Base-by-base conservation (phyloP, 2,329 filamentous ascomycete species). In the Metarhizium sp. region DNA sequence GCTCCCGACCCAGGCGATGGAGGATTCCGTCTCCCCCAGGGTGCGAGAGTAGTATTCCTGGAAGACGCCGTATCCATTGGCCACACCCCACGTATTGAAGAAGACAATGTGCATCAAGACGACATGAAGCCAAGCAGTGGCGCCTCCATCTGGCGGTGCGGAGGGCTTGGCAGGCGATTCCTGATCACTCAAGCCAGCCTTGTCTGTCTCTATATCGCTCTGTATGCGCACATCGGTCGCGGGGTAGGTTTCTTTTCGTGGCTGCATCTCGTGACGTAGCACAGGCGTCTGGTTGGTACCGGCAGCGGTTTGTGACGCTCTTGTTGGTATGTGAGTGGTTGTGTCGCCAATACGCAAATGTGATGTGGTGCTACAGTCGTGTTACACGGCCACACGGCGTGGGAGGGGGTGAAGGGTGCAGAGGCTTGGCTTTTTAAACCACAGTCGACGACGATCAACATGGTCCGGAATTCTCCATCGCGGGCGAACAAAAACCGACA, bases 31-130 rank as follows among this genome's bases (percentile, higher is more conserved):
- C 0, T 71, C 71, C 4, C 59, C 59, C 0, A 78, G 70, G 6
- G 65, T 57, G 4, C 67, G 63, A 4, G 66, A 69, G 64, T 81
- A 82, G 67, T 81, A 80, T 0, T 75, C 67, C 57, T 82, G 77
- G 60, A 80, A 82, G 4, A 76, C 68, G n/a, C 79, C 78, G 57
- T 48, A 48, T 4, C 45, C 45, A 48, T 48, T 48, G 20, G 45
- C 45, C 25, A 48, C 45, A 14, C 49, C 69, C 70, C 45, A 74
- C 0, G 68, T 66, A 52, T 67, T 71, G 50, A 71, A 66, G 53
- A 71, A 64, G 50, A 72, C 63, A 10, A 74, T 63, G 57, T 71
- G 69, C 4, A 66, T 69, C 6, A 66, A 66, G 1, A 72, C 55
- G 6, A 73, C 68, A 36, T 74, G 71, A 1, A 69, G 58, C 71